A percentile compares a stretch with the other conserved stretches of the same genome.
Conservation (phyloP, 495 filamentous ascomycete genomes). For the Aspergillus baeticus region DNA sequence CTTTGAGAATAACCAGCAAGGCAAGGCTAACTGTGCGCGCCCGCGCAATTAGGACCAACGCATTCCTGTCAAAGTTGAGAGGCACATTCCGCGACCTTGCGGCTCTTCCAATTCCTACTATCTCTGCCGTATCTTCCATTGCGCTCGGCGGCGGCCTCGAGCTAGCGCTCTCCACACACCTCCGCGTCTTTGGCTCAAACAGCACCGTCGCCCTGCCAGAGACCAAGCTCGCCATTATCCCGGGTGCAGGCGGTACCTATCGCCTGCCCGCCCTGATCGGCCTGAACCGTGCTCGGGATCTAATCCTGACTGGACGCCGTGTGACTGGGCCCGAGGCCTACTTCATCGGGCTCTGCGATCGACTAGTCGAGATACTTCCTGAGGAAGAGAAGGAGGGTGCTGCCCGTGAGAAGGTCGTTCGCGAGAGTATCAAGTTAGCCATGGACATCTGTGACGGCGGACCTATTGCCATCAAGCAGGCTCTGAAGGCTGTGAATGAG, state of each 20-base stretch:
- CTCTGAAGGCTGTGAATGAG: slow-evolving; percentile 64
- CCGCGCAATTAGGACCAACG: slow-evolving; percentile 54
- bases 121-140: slow-evolving; percentile 73
- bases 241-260: slow-evolving; percentile 90
- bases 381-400: slow-evolving; percentile 54
- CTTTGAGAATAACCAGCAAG: background rate
- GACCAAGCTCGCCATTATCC: slow-evolving; percentile 87
- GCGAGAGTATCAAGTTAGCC: slow-evolving; percentile 74
- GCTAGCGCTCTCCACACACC: slow-evolving; percentile 78
- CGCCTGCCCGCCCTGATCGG: slow-evolving; percentile 79
- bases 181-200: slow-evolving; percentile 76
- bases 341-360: slow-evolving; percentile 78
- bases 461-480: slow-evolving; percentile 74
- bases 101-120: slow-evolving; percentile 79
- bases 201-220: slow-evolving; percentile 82
- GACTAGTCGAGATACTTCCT: slow-evolving; percentile 70
- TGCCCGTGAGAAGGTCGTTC: slow-evolving; percentile 63
- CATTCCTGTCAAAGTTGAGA: slow-evolving; percentile 76
- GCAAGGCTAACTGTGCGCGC: background rate
- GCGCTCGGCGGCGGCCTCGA: slow-evolving; percentile 94
- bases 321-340: slow-evolving; percentile 79
- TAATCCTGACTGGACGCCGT: slow-evolving; percentile 81
- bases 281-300: slow-evolving; percentile 68
- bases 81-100: slow-evolving; percentile 66
- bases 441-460: slow-evolving; percentile 82